Base-by-base conservation (phyloP, 2,329 filamentous ascomycete genomes). In the Sarocladium kiliense region DNA sequence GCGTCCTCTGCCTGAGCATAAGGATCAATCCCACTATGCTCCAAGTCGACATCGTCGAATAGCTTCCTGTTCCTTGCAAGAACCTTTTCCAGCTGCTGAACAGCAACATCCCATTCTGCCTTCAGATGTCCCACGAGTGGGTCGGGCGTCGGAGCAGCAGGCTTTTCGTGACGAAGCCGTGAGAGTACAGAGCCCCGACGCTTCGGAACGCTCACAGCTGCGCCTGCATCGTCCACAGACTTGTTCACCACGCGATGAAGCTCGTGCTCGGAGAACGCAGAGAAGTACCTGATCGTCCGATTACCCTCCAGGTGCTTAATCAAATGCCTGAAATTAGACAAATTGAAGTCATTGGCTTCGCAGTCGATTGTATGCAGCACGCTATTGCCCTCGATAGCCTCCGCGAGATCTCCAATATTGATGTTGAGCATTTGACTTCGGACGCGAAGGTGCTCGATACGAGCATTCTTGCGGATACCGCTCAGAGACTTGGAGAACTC, bases 381-480 rank as follows among this genome's bases (percentile, higher is more conserved):
- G 57, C 67, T 69, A 62, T 82, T 82, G 27, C 66, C 64, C 4
- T 74, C 71, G 16, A 84, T 71, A 2, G 77, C 76, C 39, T 72
- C 73, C 39, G 78, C 79, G 41, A 82, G 63, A 50, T 78, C 75
- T 25, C 78, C 80, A 19, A 79, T 75, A 55, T 81, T 80, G 59
- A 76, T 70, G 58, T 78, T 76, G 7, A 80, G 71, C 67, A 78
- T 76, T 63, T 84, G 80, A 62, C 79, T 82, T 58, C 79, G 76
- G 47, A 84, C 71, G 1, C 79, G 74, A 3, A 84, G 72, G 61
- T 82, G 79, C 53, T 73, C 73, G 18, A 78, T 68, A 16, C 68
- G 66, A 7, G 61, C 70, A 56, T 78, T 77, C n/a, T 66, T 65
- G 27, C 70, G 71, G 30, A 81, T 69, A 21, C 77, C 77, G 19